Conservation (phyloP, 73 alveolate genomes). For the Tetrahymena thermophila region DNA sequence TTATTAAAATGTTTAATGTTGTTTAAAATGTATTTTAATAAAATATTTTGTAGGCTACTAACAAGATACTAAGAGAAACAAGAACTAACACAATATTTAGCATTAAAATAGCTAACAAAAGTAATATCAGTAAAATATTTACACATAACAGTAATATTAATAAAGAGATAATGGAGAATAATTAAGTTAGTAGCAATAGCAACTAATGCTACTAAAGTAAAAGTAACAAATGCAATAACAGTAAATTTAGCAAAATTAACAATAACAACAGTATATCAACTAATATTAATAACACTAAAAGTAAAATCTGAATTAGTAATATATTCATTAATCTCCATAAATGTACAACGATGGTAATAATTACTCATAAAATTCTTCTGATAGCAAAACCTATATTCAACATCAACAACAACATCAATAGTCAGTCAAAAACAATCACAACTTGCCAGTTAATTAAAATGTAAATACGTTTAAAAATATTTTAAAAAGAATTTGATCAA, state of each 20-base stretch:
- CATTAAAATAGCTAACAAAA: background rate
- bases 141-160: background rate
- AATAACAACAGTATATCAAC: background rate
- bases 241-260: background rate
- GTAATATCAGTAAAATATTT: background rate
- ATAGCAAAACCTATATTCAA: background rate
- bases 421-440: background rate
- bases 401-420: background rate
- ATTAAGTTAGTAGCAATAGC: background rate
- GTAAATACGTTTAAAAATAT: background rate
- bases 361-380: background rate
- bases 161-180: background rate
- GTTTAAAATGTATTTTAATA: slow-evolving; percentile 51
- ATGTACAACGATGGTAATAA: background rate
- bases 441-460: background rate
- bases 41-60: slow-evolving; percentile 1
- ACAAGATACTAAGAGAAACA: background rate
- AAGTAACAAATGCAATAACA: background rate
- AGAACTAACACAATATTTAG: background rate
- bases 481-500: background rate
- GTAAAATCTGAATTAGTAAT: background rate
- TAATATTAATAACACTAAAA: background rate
- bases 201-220: background rate
- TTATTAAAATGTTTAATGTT: too few relatives aligned
- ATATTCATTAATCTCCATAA: background rate